phyloP scores from a whole-genome alignment of 192 early-diverging fungal genomes.

The Linnemannia hyalina region DNA sequence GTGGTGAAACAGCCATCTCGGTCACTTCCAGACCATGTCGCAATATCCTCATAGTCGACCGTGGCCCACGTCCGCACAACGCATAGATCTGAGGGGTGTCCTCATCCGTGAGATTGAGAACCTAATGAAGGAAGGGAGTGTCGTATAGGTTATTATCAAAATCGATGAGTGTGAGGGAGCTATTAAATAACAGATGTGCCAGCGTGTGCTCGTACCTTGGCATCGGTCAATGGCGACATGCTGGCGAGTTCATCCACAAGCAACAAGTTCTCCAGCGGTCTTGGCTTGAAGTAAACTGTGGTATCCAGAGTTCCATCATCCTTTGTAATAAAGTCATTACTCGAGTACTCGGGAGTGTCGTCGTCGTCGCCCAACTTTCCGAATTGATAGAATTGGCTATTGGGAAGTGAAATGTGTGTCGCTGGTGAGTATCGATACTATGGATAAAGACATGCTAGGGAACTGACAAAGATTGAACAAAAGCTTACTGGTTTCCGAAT shows the following conservation, averaged over 20 bases:
- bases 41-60: slow-evolving; percentile 88
- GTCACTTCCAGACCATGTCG: slow-evolving; percentile 92
- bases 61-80: slow-evolving; percentile 84
- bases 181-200: not conserved
- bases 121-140: slow-evolving; percentile 20
- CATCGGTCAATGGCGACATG: slow-evolving; percentile 83
- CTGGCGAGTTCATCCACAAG: slow-evolving; percentile 95
- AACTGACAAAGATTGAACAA: not conserved
- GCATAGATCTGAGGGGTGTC: slow-evolving; percentile 96
- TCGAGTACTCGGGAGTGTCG: slow-evolving; percentile 84
- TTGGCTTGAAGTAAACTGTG: slow-evolving; percentile 76
- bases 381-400: slow-evolving; percentile 90
- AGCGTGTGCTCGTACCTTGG: slow-evolving; percentile 61
- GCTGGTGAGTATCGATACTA: not conserved
- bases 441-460: not conserved
- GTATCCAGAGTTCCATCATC: slow-evolving; percentile 63
- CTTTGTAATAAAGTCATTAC: slow-evolving; percentile 73
- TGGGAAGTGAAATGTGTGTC: slow-evolving; percentile 18
- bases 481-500: slow-evolving; percentile 91
- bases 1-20: slow-evolving; percentile 92
- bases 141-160: not conserved
- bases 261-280: slow-evolving; percentile 84
- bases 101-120: slow-evolving; percentile 91
- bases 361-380: slow-evolving; percentile 94
- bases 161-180: too few relatives aligned